Evolutionary conservation across 805 yeast species (phyloP), one percentile per base, ranked within the genome.

Genomic region (Metschnikowia lunata): DNA sequence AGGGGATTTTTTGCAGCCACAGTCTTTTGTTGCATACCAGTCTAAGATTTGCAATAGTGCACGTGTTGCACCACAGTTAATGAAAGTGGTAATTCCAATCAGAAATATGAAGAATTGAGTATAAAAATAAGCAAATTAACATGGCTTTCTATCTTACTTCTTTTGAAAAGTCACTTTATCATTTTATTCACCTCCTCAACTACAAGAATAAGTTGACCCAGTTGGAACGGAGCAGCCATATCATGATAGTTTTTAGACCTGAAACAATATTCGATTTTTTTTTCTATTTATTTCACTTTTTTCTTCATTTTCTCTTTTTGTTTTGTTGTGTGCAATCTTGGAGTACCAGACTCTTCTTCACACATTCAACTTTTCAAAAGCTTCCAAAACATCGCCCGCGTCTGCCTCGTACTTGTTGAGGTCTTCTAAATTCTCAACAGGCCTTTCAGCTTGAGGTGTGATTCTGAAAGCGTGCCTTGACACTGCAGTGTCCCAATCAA

Each of bases 401-500:
- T 51, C 55, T 7, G 41, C 43, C 43, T 49, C 53, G 15, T 43
- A 43, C 59, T 51, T 50, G 46, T 69, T 68, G 47, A 69, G 64
- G 41, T 70, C 70, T 26, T 60, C 55, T 56, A 70, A 61, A 42
- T 66, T 58, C 43, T 61, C 71, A n/a, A 71, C 70, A 2, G 93
- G 91, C 59, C 83, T 71, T 62, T 85, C 91, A 14, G 83, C 90
- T 55, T 78, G 76, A 4, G 85, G 82, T 13, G 89, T 83, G 46
- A 85, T 76, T 62, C 91, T 76, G 58, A 81, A 80, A 8, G 85
- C 86, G 53, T 85, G 91, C 62, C 93, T 77, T 23, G 79, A 71
- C 33, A 74, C 77, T 13, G 84, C 82, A 18, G 55, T 46, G 37
- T 76, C 71, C 83, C 87, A 85, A 56, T 85, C 91, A 43, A 79